Conservation (phyloP, 2,329 filamentous ascomycete species). For the Ophiocordyceps sinensis region DNA sequence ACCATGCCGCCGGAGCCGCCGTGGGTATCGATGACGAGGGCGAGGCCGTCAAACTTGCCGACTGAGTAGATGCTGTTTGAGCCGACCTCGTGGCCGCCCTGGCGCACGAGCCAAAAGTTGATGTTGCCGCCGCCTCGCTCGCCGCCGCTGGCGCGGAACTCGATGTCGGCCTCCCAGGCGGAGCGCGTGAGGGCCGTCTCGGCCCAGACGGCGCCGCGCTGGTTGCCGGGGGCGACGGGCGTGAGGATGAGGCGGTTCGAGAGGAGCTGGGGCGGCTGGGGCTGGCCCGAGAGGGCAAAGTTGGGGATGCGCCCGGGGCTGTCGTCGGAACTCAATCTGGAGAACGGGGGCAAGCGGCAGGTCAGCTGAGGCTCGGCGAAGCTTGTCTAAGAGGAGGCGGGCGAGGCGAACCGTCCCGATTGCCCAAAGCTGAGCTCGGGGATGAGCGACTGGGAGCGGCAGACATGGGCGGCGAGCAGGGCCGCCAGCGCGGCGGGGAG, state of each 20-base stretch:
- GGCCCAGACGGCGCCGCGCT: constrained; percentile 72
- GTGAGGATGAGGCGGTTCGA: constrained; percentile 90
- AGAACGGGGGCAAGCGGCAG: too few relatives aligned
- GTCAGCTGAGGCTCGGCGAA: too few relatives aligned
- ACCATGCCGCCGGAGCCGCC: constrained; percentile 66
- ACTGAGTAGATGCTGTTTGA: constrained; percentile 73
- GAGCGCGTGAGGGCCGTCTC: constrained; percentile 44
- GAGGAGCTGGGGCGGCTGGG: constrained; percentile 46
- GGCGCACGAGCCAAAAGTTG: constrained; percentile 79
- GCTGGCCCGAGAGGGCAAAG: constrained; percentile 40
- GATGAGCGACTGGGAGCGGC: constrained; percentile 51
- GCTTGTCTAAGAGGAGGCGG: neutral
- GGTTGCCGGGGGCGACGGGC: constrained; percentile 72
- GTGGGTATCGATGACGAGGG: constrained; percentile 71
- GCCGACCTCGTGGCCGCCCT: constrained; percentile 50
- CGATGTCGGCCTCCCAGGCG: constrained; percentile 72
- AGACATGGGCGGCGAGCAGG: constrained; percentile 30
- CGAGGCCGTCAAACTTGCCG: constrained; percentile 78
- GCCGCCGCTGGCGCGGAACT: constrained; percentile 75
- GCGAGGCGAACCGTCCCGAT: constrained; percentile 36
- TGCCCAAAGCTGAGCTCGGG: constrained; percentile 69
- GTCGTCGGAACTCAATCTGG: constrained; percentile 1
- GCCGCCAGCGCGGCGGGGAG: constrained; percentile 21
- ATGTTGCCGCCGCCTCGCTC: constrained; percentile 80
- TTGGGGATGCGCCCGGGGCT: constrained; percentile 31